These are phyloP conservation scores for Plasmodium falciparum DNA, from an alignment of 169 alveolate genomes.

Conservation along the genomic window DNA sequence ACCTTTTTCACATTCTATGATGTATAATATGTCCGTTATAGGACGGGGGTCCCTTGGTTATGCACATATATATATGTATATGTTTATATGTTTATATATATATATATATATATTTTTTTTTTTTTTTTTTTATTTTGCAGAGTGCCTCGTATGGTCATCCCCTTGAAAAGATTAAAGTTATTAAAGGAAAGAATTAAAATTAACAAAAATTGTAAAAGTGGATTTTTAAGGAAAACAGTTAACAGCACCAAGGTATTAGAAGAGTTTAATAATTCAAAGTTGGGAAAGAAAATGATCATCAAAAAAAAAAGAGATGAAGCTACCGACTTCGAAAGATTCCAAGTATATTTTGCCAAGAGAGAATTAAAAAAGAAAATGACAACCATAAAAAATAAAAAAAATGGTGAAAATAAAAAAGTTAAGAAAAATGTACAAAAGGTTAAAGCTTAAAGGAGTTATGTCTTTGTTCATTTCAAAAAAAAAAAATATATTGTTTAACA, in stretches of 20 bases:
- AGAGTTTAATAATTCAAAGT: constrained; percentile 85
- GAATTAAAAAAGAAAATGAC: constrained; percentile 63
- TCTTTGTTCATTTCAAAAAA: neutral
- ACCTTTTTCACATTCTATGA: neutral
- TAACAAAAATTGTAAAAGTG: constrained; percentile 91
- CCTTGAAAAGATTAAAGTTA: constrained; percentile 90
- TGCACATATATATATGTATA: neutral
- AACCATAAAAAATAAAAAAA: constrained; percentile 3
- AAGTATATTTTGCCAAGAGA: constrained; percentile 66
- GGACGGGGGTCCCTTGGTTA: neutral
- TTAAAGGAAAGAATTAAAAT: constrained; percentile 90
- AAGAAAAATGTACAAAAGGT: constrained; percentile 4
- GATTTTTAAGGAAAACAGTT: constrained; percentile 87
- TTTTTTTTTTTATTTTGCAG: constrained; percentile 36
- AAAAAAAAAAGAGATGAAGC: constrained; percentile 84
- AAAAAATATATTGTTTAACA: neutral
- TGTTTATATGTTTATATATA: neutral
- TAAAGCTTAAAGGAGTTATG: neutral
- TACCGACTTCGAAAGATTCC: constrained; percentile 92
- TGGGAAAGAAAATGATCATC: constrained; percentile 88
- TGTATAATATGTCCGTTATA: constrained; percentile 83
- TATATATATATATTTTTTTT: neutral
- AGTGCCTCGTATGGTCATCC: constrained; percentile 92
- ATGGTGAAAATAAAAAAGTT: constrained; percentile 14
- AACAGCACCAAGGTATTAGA: constrained; percentile 84